phyloP scores from a whole-genome alignment of 2,329 filamentous ascomycete species.

The Didymella glomerata region DNA sequence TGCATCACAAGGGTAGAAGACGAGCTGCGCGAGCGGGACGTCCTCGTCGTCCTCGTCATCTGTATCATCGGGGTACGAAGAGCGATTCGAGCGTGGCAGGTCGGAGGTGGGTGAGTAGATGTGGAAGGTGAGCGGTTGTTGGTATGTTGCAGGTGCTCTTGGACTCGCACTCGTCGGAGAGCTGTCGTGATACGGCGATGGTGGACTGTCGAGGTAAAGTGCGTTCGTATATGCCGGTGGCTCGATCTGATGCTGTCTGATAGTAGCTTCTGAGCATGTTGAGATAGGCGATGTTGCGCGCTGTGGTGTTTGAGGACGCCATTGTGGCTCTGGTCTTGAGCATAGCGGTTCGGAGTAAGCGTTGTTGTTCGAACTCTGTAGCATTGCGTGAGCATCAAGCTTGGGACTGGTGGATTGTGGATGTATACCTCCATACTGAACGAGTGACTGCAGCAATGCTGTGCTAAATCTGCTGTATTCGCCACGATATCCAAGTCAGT shows the following conservation, averaged over 20 bases:
- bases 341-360: background rate
- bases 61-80: slow-evolving; percentile 1
- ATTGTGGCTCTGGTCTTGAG: background rate
- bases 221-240: slow-evolving; percentile 11
- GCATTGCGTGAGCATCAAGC: slow-evolving; percentile 4
- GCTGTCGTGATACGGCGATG: slow-evolving; percentile 22
- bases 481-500: slow-evolving; percentile 9
- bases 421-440: slow-evolving; percentile 17
- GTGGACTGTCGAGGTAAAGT: slow-evolving; percentile 5
- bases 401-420: background rate
- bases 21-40: slow-evolving; percentile 35
- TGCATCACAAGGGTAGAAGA: slow-evolving; percentile 32
- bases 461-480: slow-evolving; percentile 10
- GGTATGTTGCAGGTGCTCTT: background rate
- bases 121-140: slow-evolving; percentile 2
- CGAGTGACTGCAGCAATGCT: slow-evolving; percentile 2
- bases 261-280: background rate
- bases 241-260: slow-evolving; percentile 1
- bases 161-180: background rate
- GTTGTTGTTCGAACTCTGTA: background rate
- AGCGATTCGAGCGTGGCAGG: background rate
- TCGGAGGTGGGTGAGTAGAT: background rate
- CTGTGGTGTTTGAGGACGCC: background rate
- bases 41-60: slow-evolving; percentile 26
- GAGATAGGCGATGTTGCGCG: background rate